These are phyloP conservation scores for Mayamaea pseudoterrestris DNA, from an alignment of 108 stramenopile genomes.

Conservation along the genomic window DNA sequence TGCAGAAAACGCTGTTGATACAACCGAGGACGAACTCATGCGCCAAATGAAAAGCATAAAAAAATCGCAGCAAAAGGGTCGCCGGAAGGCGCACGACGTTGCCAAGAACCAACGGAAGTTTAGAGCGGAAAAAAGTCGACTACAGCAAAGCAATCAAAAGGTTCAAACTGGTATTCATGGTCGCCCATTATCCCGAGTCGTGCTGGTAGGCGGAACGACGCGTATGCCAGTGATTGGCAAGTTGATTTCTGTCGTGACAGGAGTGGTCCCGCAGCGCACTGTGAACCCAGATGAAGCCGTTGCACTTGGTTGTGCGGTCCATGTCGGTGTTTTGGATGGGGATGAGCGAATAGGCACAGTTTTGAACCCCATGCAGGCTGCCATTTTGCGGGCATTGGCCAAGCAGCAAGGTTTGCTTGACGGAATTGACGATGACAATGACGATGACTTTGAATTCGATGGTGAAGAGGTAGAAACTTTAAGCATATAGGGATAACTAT, in stretches of 20 bases:
- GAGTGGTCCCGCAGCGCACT: conserved; percentile 55
- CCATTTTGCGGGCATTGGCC: conserved; percentile 66
- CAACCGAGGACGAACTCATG: conserved; percentile 10
- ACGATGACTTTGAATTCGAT: neutral
- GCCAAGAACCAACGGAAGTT: conserved; percentile 51
- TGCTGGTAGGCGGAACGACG: conserved; percentile 83
- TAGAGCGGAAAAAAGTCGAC: conserved; percentile 47
- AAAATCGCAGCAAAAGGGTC: conserved; percentile 64
- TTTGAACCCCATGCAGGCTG: conserved; percentile 76
- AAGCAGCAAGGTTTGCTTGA: conserved; percentile 27
- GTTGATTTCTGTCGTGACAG: conserved; percentile 56
- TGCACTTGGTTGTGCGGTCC: conserved; percentile 79
- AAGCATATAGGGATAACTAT: too few relatives aligned
- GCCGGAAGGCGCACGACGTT: conserved; percentile 51
- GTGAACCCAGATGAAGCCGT: conserved; percentile 86
- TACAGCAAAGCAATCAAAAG: conserved; percentile 22
- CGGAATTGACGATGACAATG: conserved; percentile 11
- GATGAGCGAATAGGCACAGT: conserved; percentile 66
- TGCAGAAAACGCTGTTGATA: conserved; percentile 11
- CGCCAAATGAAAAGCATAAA: conserved; percentile 48
- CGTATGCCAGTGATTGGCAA: conserved; percentile 77
- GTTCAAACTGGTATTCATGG: conserved; percentile 70
- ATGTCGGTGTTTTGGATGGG: conserved; percentile 82
- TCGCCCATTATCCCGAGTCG: conserved; percentile 66
- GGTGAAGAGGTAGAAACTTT: conserved; percentile 9